Percentiles rank a stretch among this genome's conserved stretches.
These are phyloP conservation scores for Malassezia japonica DNA, from an alignment of 1,284 basidiomycete genomes.

Conservation along the genomic window DNA sequence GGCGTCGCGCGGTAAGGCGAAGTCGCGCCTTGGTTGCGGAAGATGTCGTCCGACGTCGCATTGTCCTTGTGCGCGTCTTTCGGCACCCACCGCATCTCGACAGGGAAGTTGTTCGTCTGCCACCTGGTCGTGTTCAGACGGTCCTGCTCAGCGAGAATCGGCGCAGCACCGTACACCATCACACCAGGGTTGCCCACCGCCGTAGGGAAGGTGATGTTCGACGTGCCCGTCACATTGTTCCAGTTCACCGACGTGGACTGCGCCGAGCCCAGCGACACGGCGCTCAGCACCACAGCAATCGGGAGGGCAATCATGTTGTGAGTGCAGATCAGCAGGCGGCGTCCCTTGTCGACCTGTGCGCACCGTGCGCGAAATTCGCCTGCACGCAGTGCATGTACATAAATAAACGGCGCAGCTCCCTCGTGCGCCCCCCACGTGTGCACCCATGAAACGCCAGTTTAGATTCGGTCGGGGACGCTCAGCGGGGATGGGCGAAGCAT, in stretches of 20 bases:
- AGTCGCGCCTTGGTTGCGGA: conserved; percentile 26
- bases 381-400: too few relatives aligned
- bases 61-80: conserved; percentile 16
- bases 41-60: conserved; percentile 24
- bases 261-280: not conserved
- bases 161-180: conserved; percentile 20
- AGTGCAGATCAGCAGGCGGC: too few relatives aligned
- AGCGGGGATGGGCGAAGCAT: too few relatives aligned
- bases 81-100: conserved; percentile 26
- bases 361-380: too few relatives aligned
- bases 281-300: too few relatives aligned
- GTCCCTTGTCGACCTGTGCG: too few relatives aligned
- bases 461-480: too few relatives aligned
- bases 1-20: conserved; percentile 8
- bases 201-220: conserved; percentile 31
- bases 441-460: too few relatives aligned
- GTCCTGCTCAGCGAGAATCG: conserved; percentile 33
- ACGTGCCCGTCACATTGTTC: conserved; percentile 12
- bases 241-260: not conserved
- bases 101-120: not conserved
- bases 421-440: too few relatives aligned
- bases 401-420: too few relatives aligned
- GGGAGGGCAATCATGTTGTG: too few relatives aligned
- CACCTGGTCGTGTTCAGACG: conserved; percentile 19
- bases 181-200: conserved; percentile 32